Evolutionary conservation across 2,329 filamentous ascomycete species (phyloP).

Genomic region (Fusarium chlamydosporum): DNA sequence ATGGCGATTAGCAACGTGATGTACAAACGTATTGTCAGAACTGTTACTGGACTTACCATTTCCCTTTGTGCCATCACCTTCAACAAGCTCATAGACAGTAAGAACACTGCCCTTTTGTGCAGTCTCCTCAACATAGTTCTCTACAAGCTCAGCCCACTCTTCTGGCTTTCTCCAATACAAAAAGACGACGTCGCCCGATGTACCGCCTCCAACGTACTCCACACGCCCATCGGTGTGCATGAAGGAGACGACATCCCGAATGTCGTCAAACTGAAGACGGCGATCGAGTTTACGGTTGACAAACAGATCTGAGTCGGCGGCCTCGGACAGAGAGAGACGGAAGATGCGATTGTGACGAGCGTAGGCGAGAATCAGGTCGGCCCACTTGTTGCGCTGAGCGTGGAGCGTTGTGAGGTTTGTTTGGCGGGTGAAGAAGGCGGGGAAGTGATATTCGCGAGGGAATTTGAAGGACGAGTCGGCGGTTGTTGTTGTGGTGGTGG

Average conservation of each 20-base stretch:
- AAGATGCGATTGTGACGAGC: constrained; percentile 83
- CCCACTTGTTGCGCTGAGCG: constrained; percentile 87
- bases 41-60: constrained; percentile 66
- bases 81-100: constrained; percentile 90
- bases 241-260: constrained; percentile 70
- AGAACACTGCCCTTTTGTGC: constrained; percentile 90
- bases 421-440: constrained; percentile 88
- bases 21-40: neutral
- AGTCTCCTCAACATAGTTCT: constrained; percentile 87
- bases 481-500: constrained; percentile 6
- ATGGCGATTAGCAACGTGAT: constrained; percentile 22
- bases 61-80: constrained; percentile 84
- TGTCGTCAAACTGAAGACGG: constrained; percentile 65
- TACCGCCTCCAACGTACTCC: constrained; percentile 71
- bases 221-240: constrained; percentile 72
- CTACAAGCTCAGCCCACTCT: constrained; percentile 88
- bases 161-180: constrained; percentile 89
- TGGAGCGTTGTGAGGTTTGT: constrained; percentile 79
- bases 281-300: constrained; percentile 68
- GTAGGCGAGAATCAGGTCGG: constrained; percentile 86
- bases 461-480: constrained; percentile 63
- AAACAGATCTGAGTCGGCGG: constrained; percentile 70
- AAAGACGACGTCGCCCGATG: constrained; percentile 69
- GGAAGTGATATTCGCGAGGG: constrained; percentile 79
- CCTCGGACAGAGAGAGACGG: constrained; percentile 74